Percentiles rank a stretch among this genome's conserved stretches.
These are phyloP conservation scores for Pseudogymnoascus sp. DNA, from an alignment of 2,329 filamentous ascomycete species.

Conservation along the genomic window DNA sequence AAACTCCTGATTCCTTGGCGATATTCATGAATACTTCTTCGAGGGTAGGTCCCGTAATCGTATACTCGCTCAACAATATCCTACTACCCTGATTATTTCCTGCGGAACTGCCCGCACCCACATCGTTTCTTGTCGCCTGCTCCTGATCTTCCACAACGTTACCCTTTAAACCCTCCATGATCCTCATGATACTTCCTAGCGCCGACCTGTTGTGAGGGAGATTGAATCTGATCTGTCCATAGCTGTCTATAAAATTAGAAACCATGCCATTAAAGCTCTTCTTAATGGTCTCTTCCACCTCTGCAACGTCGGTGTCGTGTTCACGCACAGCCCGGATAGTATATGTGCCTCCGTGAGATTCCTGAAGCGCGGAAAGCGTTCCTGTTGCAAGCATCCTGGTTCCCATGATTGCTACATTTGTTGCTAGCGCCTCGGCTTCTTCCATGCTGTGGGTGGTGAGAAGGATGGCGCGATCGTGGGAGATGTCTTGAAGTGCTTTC, in stretches of 20 bases:
- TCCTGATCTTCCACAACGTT: constrained; percentile 13
- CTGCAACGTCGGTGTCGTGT: not conserved
- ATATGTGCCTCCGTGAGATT: constrained; percentile 19
- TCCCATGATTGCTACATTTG: constrained; percentile 30
- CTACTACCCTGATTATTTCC: not conserved
- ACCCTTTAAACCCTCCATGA: constrained; percentile 23
- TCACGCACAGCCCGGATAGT: constrained; percentile 18
- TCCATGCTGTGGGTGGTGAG: constrained; percentile 34
- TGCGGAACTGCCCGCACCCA: constrained; percentile 13
- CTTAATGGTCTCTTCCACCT: constrained; percentile 15
- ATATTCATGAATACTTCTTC: constrained; percentile 27
- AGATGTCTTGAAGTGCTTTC: constrained; percentile 27
- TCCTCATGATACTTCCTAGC: constrained; percentile 21
- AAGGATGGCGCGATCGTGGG: constrained; percentile 26
- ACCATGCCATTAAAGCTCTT: constrained; percentile 17
- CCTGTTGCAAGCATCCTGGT: constrained; percentile 28
- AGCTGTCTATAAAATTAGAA: constrained; percentile 19
- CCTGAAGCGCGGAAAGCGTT: constrained; percentile 19
- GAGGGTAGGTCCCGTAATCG: constrained; percentile 22
- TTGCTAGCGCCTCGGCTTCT: constrained; percentile 31
- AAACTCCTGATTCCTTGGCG: constrained; percentile 19
- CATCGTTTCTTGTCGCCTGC: not conserved
- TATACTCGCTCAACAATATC: constrained; percentile 21
- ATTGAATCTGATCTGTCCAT: constrained; percentile 21
- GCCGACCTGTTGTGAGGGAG: constrained; percentile 18